Evolutionary conservation across 202 grass and related monocot species (phyloP).

Genomic region (Carex arenaria): DNA sequence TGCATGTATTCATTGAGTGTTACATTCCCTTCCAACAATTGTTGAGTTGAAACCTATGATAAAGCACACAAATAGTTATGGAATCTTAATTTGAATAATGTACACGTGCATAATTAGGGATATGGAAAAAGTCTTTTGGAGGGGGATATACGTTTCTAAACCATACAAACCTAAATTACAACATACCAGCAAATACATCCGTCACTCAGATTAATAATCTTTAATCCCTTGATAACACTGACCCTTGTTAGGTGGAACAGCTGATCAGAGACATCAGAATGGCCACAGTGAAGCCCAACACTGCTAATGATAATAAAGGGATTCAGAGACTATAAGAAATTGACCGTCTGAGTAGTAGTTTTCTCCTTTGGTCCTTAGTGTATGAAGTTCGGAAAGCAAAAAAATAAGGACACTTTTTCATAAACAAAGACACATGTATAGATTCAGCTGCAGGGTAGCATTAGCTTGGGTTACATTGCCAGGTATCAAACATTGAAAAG

Average conservation of each 20-base stretch:
- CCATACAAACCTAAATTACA: not conserved
- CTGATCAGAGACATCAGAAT: conserved; percentile 83
- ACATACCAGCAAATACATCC: conserved; percentile 87
- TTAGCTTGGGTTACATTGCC: not conserved
- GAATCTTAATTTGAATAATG: conserved; percentile 2
- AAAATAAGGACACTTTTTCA: not conserved
- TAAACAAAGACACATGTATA: not conserved
- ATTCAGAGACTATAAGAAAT: not conserved
- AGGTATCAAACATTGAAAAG: not conserved
- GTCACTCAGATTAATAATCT: conserved; percentile 83
- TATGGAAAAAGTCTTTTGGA: not conserved
- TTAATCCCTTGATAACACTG: conserved; percentile 83
- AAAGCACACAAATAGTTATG: conserved; percentile 21
- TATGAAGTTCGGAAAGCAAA: not conserved
- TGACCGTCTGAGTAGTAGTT: too few relatives aligned
- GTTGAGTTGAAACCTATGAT: conserved; percentile 88
- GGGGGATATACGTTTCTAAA: not conserved
- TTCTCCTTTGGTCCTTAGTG: too few relatives aligned
- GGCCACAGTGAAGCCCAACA: conserved; percentile 89
- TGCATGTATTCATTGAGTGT: conserved; percentile 99
- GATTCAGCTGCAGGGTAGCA: conserved; percentile 2
- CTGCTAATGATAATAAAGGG: conserved; percentile 19
- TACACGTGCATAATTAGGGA: not conserved
- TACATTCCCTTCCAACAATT: conserved; percentile 87
- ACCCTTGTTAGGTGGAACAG: conserved; percentile 79